These are phyloP conservation scores for Aspergillus haitiensis DNA, from an alignment of 495 filamentous ascomycete genomes.

Conservation along the genomic window DNA sequence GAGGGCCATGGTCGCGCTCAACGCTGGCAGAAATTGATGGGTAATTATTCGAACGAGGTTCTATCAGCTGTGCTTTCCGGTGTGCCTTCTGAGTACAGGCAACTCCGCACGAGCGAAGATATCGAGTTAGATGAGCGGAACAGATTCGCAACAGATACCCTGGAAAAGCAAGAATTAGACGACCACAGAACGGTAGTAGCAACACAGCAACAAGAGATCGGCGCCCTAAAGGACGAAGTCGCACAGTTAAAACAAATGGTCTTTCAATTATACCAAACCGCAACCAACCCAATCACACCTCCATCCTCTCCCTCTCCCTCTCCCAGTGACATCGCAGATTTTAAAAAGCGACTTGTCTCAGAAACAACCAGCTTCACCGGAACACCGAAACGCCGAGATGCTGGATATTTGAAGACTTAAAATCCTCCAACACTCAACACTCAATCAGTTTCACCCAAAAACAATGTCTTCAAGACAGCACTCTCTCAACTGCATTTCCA, in stretches of 20 bases:
- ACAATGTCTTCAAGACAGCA: too few relatives aligned
- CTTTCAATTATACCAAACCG: slow-evolving; percentile 29
- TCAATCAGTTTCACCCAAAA: neutral
- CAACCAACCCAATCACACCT: slow-evolving; percentile 1
- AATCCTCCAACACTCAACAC: neutral
- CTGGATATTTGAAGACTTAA: slow-evolving; percentile 1
- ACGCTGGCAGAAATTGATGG: slow-evolving; percentile 28
- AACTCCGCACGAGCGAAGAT: neutral
- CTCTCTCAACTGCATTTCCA: too few relatives aligned
- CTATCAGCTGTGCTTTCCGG: slow-evolving; percentile 27
- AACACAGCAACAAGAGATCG: slow-evolving; percentile 30
- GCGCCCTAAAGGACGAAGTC: slow-evolving; percentile 34
- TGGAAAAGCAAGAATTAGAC: neutral
- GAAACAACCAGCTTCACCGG: neutral
- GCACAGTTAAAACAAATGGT: slow-evolving; percentile 38
- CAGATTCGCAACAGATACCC: neutral
- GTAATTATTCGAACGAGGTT: slow-evolving; percentile 31
- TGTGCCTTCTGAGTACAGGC: slow-evolving; percentile 4
- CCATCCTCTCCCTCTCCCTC: neutral
- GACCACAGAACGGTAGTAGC: slow-evolving; percentile 1
- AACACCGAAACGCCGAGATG: neutral
- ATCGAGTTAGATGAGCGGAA: neutral
- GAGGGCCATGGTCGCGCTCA: slow-evolving; percentile 18
- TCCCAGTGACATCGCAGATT: slow-evolving; percentile 3
- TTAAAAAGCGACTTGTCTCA: slow-evolving; percentile 18